These are phyloP conservation scores for Hypholoma sublateritium DNA, from an alignment of 768 basidiomycete genomes.

Conservation along the genomic window DNA sequence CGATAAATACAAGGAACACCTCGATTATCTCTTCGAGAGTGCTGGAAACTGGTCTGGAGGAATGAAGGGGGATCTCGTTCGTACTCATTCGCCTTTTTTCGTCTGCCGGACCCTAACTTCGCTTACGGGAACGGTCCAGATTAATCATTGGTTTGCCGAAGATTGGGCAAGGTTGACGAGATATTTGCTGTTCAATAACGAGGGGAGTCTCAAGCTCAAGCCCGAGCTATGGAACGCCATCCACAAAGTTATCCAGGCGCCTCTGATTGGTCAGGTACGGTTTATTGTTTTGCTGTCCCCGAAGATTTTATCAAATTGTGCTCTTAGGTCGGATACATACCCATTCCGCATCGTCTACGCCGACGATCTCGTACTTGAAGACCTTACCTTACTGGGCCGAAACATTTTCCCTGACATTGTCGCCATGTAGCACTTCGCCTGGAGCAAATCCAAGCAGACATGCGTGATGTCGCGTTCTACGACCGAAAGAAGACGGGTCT, in stretches of 20 bases:
- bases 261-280: constrained; percentile 69
- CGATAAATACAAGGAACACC: constrained; percentile 61
- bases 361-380: constrained; percentile 93
- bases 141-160: constrained; percentile 76
- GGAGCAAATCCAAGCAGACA: constrained; percentile 88
- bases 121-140: constrained; percentile 14
- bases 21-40: constrained; percentile 75
- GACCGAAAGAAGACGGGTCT: constrained; percentile 85
- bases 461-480: constrained; percentile 92
- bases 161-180: constrained; percentile 81
- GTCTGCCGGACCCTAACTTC: no score
- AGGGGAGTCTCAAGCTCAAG: constrained; percentile 89
- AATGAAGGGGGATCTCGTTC: constrained; percentile 77
- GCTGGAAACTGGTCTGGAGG: constrained; percentile 79
- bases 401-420: constrained; percentile 88
- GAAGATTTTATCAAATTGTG: background rate
- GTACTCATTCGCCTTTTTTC: constrained; percentile 8
- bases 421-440: constrained; percentile 70
- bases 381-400: constrained; percentile 81
- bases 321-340: constrained; percentile 68
- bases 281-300: background rate
- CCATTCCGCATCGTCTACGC: constrained; percentile 95
- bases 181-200: constrained; percentile 78
- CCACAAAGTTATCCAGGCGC: constrained; percentile 77
- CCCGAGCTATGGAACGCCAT: constrained; percentile 87